These are phyloP conservation scores for Cryptococcus sp. DNA, from an alignment of 1,284 basidiomycete genomes.

Conservation along the genomic window DNA sequence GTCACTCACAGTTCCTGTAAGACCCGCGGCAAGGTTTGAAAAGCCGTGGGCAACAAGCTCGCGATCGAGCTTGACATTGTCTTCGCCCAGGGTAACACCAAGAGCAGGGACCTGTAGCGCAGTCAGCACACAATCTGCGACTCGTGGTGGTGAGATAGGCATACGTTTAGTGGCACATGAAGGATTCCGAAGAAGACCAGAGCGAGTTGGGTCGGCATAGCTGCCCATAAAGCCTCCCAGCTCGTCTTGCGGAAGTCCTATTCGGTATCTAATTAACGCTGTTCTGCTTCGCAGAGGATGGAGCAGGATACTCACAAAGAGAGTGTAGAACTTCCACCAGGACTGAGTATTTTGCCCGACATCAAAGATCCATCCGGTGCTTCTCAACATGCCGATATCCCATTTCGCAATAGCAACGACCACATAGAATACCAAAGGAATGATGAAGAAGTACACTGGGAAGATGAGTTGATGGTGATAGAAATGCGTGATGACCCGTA, in stretches of 20 bases:
- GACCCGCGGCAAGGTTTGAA: conserved; percentile 81
- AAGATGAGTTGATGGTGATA: conserved; percentile 90
- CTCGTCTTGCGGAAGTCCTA: conserved; percentile 63
- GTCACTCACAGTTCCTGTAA: conserved; percentile 65
- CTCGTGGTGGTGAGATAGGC: not conserved
- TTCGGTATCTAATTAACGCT: not conserved
- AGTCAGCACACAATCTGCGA: not conserved
- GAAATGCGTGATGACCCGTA: conserved; percentile 77
- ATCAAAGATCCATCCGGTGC: conserved; percentile 86
- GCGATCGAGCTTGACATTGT: conserved; percentile 85
- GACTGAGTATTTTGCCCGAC: conserved; percentile 63
- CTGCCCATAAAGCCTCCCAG: conserved; percentile 68
- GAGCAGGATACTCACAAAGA: conserved; percentile 60
- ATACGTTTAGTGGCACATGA: conserved; percentile 84
- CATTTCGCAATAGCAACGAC: conserved; percentile 67
- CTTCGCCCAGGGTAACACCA: conserved; percentile 87
- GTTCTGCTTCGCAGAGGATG: not conserved
- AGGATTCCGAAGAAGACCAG: conserved; percentile 63
- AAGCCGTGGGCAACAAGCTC: conserved; percentile 92
- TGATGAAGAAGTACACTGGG: conserved; percentile 83
- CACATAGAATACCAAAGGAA: conserved; percentile 82
- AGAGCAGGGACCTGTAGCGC: conserved; percentile 69
- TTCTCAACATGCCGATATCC: conserved; percentile 64
- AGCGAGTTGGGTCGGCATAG: conserved; percentile 62
- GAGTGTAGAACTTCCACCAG: conserved; percentile 82